Percentiles rank a stretch among this genome's conserved stretches.
Conservation (phyloP, 176 grass and related monocot genomes). For the Oryza coarctata region DNA sequence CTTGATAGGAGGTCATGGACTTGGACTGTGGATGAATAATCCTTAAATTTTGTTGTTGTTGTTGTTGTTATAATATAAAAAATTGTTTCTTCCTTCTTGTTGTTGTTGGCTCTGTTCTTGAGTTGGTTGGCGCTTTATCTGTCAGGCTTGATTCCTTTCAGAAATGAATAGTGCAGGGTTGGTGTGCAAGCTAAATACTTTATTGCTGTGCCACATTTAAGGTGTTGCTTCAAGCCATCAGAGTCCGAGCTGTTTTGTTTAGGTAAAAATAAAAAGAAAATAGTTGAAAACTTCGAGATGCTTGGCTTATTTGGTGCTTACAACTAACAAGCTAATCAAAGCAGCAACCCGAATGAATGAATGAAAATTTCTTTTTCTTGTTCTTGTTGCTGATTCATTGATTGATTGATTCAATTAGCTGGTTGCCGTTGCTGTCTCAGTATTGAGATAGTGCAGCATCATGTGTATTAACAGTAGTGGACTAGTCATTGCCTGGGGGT, state of each 20-base stretch:
- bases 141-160: constrained; percentile 47
- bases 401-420: not conserved
- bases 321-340: not conserved
- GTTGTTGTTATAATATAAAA: not conserved
- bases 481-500: constrained; percentile 23
- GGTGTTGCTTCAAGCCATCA: not conserved
- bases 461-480: not conserved
- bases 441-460: not conserved
- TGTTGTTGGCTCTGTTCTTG: not conserved
- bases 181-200: constrained; percentile 38
- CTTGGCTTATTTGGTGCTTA: constrained; percentile 10
- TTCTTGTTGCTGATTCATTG: not conserved
- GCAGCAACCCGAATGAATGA: not conserved
- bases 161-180: constrained; percentile 24
- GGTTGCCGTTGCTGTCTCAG: not conserved
- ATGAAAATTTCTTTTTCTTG: not conserved
- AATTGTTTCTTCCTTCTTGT: not conserved
- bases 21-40: not conserved
- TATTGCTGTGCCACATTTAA: constrained; percentile 17
- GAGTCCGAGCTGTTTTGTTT: not conserved
- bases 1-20: not conserved
- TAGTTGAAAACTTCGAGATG: constrained; percentile 1
- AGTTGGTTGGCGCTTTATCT: constrained; percentile 48
- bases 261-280: not conserved
- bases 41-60: not conserved